phyloP scores from a whole-genome alignment of 805 yeast species.

The Saccharomycopsis sp. region DNA sequence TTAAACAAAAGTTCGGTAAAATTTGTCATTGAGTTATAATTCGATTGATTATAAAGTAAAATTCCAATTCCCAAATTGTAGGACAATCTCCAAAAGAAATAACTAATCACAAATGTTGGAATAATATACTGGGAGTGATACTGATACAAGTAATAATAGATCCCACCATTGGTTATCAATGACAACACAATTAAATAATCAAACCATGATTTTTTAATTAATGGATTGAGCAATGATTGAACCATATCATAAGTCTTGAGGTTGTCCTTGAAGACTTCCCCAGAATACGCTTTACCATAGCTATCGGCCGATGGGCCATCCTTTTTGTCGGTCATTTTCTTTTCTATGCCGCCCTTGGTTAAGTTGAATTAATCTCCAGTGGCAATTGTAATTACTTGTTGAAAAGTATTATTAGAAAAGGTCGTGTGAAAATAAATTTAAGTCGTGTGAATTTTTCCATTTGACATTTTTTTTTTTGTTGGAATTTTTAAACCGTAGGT shows the following conservation, averaged over 20 bases:
- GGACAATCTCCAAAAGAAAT: constrained; percentile 66
- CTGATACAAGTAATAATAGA: constrained; percentile 27
- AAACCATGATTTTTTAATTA: constrained; percentile 56
- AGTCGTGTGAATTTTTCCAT: no score
- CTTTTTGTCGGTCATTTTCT: background rate
- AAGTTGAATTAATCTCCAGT: constrained; percentile 3
- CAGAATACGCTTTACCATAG: constrained; percentile 38
- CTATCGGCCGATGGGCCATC: background rate
- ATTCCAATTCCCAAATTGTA: constrained; percentile 80
- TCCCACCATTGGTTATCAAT: constrained; percentile 30
- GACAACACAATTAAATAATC: constrained; percentile 53
- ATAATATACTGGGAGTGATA: constrained; percentile 23
- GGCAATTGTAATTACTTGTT: no score
- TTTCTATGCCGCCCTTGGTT: background rate
- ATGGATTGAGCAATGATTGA: constrained; percentile 71
- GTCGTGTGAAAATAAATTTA: no score
- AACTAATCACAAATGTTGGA: constrained; percentile 44
- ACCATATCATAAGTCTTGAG: constrained; percentile 82
- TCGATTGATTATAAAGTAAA: constrained; percentile 59
- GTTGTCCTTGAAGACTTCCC: constrained; percentile 32
- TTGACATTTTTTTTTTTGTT: background rate
- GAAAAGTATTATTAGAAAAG: no score
- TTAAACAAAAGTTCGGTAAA: constrained; percentile 47
- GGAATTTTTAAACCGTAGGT: background rate
- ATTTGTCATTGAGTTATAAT: constrained; percentile 43